Evolutionary conservation across 1,139 yeast genomes (phyloP).

Genomic region (Taphrina flavorubra): DNA sequence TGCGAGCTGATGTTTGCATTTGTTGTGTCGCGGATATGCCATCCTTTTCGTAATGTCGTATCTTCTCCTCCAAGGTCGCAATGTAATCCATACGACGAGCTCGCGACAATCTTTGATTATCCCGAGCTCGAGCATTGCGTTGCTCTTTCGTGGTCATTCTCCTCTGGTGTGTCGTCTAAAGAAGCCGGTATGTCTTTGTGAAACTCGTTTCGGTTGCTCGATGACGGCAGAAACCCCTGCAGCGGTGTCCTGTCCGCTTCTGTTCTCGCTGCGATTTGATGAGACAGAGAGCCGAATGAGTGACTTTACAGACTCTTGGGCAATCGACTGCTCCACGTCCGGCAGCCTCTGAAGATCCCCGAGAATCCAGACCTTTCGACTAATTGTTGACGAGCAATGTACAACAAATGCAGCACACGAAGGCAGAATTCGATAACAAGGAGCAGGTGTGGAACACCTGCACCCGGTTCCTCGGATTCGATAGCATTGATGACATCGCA

Average conservation of each 20-base stretch:
- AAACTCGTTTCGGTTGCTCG: no score
- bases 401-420: not conserved
- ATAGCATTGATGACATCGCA: conserved; percentile 8
- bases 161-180: not conserved
- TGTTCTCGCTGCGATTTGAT: no score
- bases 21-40: conserved; percentile 55
- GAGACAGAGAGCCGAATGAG: no score
- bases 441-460: not conserved
- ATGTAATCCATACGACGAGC: conserved; percentile 31
- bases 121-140: conserved; percentile 33
- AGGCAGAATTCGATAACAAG: not conserved
- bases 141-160: conserved; percentile 27
- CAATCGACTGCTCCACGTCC: no score
- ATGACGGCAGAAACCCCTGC: no score
- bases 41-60: conserved; percentile 55
- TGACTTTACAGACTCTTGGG: no score
- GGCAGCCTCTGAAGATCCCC: no score
- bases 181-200: no score
- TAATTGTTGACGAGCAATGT: no score
- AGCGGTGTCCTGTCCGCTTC: no score
- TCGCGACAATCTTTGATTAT: conserved; percentile 34
- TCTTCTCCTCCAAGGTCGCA: conserved; percentile 33
- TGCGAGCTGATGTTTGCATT: conserved; percentile 88
- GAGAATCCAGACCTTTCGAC: no score
- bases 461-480: not conserved